Evolutionary conservation across 495 filamentous ascomycete genomes (phyloP), one percentile per base, ranked within the genome.

Genomic region (Neurospora tetraspora): DNA sequence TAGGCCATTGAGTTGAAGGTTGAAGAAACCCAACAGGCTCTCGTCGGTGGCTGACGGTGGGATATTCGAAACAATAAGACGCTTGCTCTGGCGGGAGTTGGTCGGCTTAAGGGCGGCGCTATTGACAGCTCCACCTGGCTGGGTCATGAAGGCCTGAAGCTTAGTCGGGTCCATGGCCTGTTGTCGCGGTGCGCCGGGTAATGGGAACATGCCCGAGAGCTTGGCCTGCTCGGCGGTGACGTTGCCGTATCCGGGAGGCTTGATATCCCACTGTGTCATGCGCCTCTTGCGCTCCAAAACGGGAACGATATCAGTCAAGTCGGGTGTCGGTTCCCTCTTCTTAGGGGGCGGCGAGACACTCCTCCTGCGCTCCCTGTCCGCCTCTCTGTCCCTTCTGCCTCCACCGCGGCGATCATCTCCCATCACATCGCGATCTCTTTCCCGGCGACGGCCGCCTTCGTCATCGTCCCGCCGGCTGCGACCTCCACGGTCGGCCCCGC

Each of bases 161-260:
- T 94, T 94, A 65, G 89, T 93, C 34, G 96, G 94, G 75, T 99
- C 96, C 92, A 99, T 96, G 4, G 94, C 93, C 78, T 97, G 94
- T 77, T 97, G 94, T 74, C 96, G 89, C 69, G 96, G 96, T 59
- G 95, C 96, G 73, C 96, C 96, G 6, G 96, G 96, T 10, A 99
- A 89, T 72, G 96, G 94, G 85, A 99, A 99, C 96, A 98, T 97
- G 83, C 93, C 93, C n/a, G 96, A 99, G 40, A 99, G 87, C 86
- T 99, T 99, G 36, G 96, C 96, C 80, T 98, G 96, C 81, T 99
- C 96, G 34, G 96, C 96, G 14, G 96, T 98, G 73, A 99, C 96
- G 83, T 97, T 97, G 81, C 98, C 96, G 78, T 99, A 99, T 38
- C 96, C 95, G 27, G 93, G 93, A 14, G 96, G 96, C 84, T 98